phyloP scores from a whole-genome alignment of 805 yeast species.

The Blastobotrys peoriensis region DNA sequence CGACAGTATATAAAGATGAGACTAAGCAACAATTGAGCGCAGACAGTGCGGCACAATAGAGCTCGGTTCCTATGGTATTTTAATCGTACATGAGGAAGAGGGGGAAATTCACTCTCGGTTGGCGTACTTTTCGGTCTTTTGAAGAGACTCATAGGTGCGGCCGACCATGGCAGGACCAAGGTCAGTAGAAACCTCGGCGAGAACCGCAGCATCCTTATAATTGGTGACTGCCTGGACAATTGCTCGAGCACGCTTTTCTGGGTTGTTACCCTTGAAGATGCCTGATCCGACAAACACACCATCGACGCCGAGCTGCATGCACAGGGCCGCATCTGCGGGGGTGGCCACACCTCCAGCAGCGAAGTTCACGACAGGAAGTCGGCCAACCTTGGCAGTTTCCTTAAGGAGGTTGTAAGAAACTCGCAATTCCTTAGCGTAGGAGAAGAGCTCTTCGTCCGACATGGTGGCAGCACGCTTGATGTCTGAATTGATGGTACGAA shows the following conservation, averaged over 20 bases:
- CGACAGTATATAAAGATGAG: too few relatives aligned
- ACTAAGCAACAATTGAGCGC: too few relatives aligned
- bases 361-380: conserved; percentile 75
- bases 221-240: conserved; percentile 74
- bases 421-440: conserved; percentile 50
- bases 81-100: too few relatives aligned
- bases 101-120: conserved; percentile 3
- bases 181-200: conserved; percentile 61
- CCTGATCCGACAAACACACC: conserved; percentile 78
- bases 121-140: conserved; percentile 4
- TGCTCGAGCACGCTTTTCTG: conserved; percentile 68
- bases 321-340: conserved; percentile 80
- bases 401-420: conserved; percentile 53
- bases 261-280: conserved; percentile 67
- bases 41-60: too few relatives aligned
- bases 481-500: conserved; percentile 52
- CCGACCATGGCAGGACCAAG: conserved; percentile 78
- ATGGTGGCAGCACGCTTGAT: conserved; percentile 42
- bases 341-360: conserved; percentile 90
- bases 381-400: conserved; percentile 43
- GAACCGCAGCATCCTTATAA: conserved; percentile 51
- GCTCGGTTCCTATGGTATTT: too few relatives aligned
- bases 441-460: conserved; percentile 41
- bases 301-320: conserved; percentile 77
- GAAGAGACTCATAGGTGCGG: conserved; percentile 47